A percentile compares a stretch with the other conserved stretches of the same genome.
Conservation (phyloP, 108 stramenopile genomes). For the Skeletonema menzelii region DNA sequence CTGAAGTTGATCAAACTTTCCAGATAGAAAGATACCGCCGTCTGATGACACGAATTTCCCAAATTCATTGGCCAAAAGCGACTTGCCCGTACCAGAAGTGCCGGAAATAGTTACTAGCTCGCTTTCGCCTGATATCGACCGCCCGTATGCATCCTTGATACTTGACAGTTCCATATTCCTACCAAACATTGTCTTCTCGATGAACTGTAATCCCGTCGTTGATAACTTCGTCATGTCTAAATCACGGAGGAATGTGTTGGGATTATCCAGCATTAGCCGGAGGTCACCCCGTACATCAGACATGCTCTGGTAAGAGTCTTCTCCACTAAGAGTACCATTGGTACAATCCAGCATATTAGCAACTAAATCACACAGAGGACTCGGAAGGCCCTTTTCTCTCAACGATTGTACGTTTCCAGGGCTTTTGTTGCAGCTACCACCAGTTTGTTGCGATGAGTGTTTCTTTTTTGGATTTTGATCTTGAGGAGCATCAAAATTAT, state of each 20-base stretch:
- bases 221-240: slow-evolving; percentile 13
- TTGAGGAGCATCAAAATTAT: not conserved
- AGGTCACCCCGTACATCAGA: slow-evolving; percentile 2
- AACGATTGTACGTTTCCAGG: not conserved
- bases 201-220: slow-evolving; percentile 1
- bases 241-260: slow-evolving; percentile 3
- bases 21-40: slow-evolving; percentile 3
- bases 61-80: not conserved
- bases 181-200: not conserved
- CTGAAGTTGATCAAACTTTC: not conserved
- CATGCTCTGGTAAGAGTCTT: slow-evolving; percentile 11
- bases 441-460: not conserved
- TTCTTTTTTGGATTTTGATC: not conserved
- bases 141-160: not conserved
- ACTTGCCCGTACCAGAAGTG: not conserved
- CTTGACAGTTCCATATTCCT: not conserved
- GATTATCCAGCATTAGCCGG: slow-evolving; percentile 13
- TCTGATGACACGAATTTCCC: not conserved
- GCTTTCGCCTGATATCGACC: not conserved
- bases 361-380: slow-evolving; percentile 17
- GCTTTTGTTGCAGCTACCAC: not conserved
- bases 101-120: not conserved
- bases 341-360: slow-evolving; percentile 14
- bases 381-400: slow-evolving; percentile 6
- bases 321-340: slow-evolving; percentile 7